These are phyloP conservation scores for Backusella sp. DNA, from an alignment of 192 early-diverging fungal species.

Conservation along the genomic window DNA sequence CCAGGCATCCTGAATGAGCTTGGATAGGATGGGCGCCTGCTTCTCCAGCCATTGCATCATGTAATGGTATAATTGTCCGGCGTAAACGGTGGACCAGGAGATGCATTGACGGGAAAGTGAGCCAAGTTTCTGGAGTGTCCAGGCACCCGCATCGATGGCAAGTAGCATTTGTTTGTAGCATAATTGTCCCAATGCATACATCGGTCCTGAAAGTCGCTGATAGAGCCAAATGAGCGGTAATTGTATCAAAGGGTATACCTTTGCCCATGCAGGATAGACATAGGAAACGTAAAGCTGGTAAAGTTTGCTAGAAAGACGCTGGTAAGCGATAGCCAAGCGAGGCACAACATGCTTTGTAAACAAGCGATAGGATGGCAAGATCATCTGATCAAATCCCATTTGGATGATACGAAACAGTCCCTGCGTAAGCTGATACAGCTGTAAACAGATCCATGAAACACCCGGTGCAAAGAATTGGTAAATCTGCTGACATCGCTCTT, in stretches of 20 bases:
- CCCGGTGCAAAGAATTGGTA: not conserved
- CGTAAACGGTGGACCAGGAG: not conserved
- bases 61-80: not conserved
- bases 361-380: not conserved
- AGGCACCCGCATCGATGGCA: not conserved
- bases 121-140: not conserved
- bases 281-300: not conserved
- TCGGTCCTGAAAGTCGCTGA: not conserved
- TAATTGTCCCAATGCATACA: not conserved
- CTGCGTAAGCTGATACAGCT: not conserved
- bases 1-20: not conserved
- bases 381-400: not conserved
- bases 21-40: not conserved
- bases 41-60: not conserved
- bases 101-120: not conserved
- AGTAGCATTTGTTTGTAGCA: not conserved
- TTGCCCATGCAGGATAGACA: not conserved
- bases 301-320: not conserved
- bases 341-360: constrained; percentile 7
- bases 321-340: not conserved
- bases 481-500: not conserved
- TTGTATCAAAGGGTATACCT: not conserved
- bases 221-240: not conserved
- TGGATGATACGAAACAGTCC: not conserved
- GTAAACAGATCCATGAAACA: not conserved